These are phyloP conservation scores for Petunia hybrid DNA, from an alignment of 305 asterid species.

Conservation along the genomic window DNA sequence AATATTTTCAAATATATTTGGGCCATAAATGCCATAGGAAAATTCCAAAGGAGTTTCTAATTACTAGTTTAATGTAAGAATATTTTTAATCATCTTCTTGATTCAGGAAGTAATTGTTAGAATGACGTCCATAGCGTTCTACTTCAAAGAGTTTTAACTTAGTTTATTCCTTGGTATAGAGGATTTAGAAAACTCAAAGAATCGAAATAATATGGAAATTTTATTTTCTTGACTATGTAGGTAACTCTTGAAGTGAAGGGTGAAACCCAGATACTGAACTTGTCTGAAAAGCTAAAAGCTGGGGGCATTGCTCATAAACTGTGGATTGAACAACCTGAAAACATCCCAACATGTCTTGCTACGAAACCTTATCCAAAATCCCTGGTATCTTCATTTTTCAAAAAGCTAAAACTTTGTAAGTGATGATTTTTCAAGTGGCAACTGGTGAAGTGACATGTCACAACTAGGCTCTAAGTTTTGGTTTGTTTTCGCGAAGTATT, in stretches of 20 bases:
- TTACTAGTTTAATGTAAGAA: neutral
- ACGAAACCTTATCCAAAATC: constrained; percentile 93
- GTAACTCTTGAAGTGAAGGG: constrained; percentile 94
- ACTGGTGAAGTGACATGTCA: neutral
- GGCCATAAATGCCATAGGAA: constrained; percentile 10
- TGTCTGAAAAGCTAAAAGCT: constrained; percentile 73
- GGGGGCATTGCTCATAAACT: constrained; percentile 78
- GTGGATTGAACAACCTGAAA: constrained; percentile 96
- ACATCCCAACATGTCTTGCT: constrained; percentile 85
- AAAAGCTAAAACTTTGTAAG: constrained; percentile 88
- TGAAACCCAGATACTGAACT: constrained; percentile 71
- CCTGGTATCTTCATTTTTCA: constrained; percentile 71
- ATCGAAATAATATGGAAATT: constrained; percentile 9
- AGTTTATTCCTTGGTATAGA: constrained; percentile 4
- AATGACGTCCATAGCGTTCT: neutral
- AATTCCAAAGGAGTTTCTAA: neutral
- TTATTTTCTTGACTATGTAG: constrained; percentile 44
- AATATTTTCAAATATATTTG: neutral
- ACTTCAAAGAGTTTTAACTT: neutral
- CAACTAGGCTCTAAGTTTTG: neutral
- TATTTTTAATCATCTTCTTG: constrained; percentile 22
- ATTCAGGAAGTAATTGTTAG: neutral
- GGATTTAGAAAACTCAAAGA: neutral
- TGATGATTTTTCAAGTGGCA: constrained; percentile 44
- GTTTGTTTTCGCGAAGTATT: neutral